These are phyloP conservation scores for Microbotryomycetes sp. DNA, from an alignment of 1,284 basidiomycete species.

Conservation along the genomic window DNA sequence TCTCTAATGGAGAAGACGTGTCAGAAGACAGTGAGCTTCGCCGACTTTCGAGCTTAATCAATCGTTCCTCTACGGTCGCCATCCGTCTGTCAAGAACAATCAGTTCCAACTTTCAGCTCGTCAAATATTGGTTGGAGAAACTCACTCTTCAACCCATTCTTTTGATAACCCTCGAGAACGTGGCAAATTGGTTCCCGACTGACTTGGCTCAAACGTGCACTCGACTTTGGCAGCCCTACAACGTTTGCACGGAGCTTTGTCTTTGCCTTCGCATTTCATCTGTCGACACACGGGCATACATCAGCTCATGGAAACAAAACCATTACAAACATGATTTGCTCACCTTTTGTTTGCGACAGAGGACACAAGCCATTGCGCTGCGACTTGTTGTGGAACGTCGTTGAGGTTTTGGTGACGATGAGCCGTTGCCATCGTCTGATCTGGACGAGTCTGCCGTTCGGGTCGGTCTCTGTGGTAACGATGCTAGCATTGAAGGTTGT, in stretches of 20 bases:
- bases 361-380: not conserved
- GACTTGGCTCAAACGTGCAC: slow-evolving; percentile 3
- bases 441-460: no score
- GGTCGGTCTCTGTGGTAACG: no score
- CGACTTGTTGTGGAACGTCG: not conserved
- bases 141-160: not conserved
- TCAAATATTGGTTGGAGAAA: no score
- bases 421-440: not conserved
- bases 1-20: no score
- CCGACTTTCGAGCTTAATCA: not conserved
- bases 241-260: not conserved
- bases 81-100: not conserved
- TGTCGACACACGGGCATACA: not conserved
- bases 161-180: not conserved
- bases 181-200: not conserved
- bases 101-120: no score
- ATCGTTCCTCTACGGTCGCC: not conserved
- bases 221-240: slow-evolving; percentile 3
- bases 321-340: not conserved
- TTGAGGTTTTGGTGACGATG: not conserved
- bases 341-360: not conserved
- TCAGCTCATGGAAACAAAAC: not conserved
- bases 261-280: slow-evolving; percentile 7
- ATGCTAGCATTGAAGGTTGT: no score
- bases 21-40: not conserved